Evolutionary conservation across 345 rosid genomes (phyloP), one percentile per base, ranked within the genome.

Genomic region (Bruguiera sexangula): DNA sequence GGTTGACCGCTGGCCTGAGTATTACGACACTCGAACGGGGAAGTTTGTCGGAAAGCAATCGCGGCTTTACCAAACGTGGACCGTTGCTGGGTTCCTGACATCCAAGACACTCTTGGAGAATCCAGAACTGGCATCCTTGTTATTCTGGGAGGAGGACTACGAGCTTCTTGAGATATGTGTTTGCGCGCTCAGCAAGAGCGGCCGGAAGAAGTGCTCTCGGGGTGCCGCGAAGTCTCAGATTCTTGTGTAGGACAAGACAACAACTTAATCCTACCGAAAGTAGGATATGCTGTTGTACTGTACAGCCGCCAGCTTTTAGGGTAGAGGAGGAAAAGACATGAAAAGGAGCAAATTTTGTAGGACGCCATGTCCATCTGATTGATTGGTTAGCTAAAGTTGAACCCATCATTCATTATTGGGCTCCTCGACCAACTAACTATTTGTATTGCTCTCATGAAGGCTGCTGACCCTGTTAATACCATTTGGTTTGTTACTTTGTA

Each of bases 71-170:
- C 97, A 91, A 65, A 95, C 99, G 32, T 95, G 99, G 99, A 91
- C 97, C 0, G 80, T 89, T 63, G 93, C 99, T 5, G 99, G 97
- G 56, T 89, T 85, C 86, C 76, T 95, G 68, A 86, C 97, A 13
- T 91, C 97, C 0, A 95, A 82, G 74, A 80, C 88, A 77, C 89
- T 95, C 20, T 48, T 89, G 73, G 93, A 91, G 74, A 95, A 86
- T 50, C 97, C 92, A 6, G 85, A 88, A 73, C 77, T 80, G 89
- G 99, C 99, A 21, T 84, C 96, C 2, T 48, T 83, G 66, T 81
- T 95, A 29, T 87, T 88, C 76, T 89, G 89, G 96, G 97, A 95
- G 73, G 99, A 95, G 78, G 99, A 95, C 73, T 95, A 89, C 0
- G 96, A 91, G 68, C 91, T 95, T 64, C 88, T 92, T 0, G 99